Evolutionary conservation across 495 filamentous ascomycete genomes (phyloP), one percentile per base, ranked within the genome.

Genomic region (Penicillium malachiteum): DNA sequence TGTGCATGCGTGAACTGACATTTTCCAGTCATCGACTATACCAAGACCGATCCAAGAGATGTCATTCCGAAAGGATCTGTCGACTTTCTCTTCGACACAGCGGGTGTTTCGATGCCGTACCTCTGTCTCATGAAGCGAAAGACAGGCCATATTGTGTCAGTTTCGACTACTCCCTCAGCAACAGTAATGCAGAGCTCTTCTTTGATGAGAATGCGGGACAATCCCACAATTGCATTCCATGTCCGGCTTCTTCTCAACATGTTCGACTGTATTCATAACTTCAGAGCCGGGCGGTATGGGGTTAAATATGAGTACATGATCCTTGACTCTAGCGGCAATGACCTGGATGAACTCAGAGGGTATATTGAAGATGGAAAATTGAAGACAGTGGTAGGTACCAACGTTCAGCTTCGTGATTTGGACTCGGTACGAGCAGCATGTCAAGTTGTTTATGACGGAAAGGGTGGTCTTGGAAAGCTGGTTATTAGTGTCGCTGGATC

Each of bases 391-490:
- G 71, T 73, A 33, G 73, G 76, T 14, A 72, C 62, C 14, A 67
- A 59, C 30, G 77, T 71, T 13, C 55, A 71, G 17, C 51, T 83
- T 21, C 58, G 64, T n/a, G 77, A 84, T 64, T 56, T 82, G 2
- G 65, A 78, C 39, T 68, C 55, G 0, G 66, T 84, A 2, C 73
- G 70, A 54, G 57, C 60, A 32, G 80, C 67, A 14, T 79, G 77
- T 50, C 62, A 76, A 51, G 65, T 73, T 57, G 75, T 85, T 16
- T 71, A 67, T 18, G 70, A 69, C 17, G 74, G 72, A 3, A 82
- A 80, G 54, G 82, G 83, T 0, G 83, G 82, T 3, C 49, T 83
- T 21, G 83, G 83, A 30, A 84, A 82, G 64, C 63, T 82, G 55
- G 78, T 84, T 5, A 66, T 84, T 54, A 21, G 4, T 3, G 39